Base-by-base conservation (phyloP, 306 rosid genomes). In the Pachyrhizus erosus region DNA sequence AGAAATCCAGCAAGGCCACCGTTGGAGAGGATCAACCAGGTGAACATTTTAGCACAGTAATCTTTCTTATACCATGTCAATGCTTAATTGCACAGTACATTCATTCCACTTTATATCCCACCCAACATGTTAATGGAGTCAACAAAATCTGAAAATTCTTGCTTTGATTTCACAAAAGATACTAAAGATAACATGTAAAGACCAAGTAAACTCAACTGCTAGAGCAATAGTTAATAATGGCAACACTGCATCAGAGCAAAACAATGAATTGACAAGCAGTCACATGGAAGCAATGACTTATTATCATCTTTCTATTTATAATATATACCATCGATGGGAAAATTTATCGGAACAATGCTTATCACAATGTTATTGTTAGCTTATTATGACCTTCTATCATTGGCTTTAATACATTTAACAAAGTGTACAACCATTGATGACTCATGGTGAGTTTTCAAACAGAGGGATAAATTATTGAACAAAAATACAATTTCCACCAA, bases 361-460 rank as follows among this genome's bases (percentile, higher is more conserved):
- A 27, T 71, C 61, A 48, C 15, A 46, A 68, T 40, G 76, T 26
- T 24, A 71, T 71, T 48, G 42, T 71, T 71, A 27, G 45, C 45
- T 72, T 17, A 29, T 72, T 17, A 29, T 49, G 45, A 48, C 27
- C 62, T 48, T 48, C n/a, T 71, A 39, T 45, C 42, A 9, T 23
- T 71, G 10, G 61, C 40, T 46, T 46, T 45, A 15, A 14, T 21
- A 68, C 37, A 23, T 27, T 13, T 43, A 45, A 45, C 57, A 42
- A 68, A 21, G 39, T 43, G 75, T 6, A 23, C 21, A 70, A 15
- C 58, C 57, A 43, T 15, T 45, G 74, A 12, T 2, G 8, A 42
- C 7, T 24, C 7, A 20, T 11, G 55, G 20, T 39, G 7, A 6
- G 40, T 27, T 71, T 46, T 15, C 60, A 70, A 26, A 43, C 46